These are phyloP conservation scores for Hordeum vulgare DNA, from an alignment of 176 grass and related monocot genomes.

Conservation along the genomic window DNA sequence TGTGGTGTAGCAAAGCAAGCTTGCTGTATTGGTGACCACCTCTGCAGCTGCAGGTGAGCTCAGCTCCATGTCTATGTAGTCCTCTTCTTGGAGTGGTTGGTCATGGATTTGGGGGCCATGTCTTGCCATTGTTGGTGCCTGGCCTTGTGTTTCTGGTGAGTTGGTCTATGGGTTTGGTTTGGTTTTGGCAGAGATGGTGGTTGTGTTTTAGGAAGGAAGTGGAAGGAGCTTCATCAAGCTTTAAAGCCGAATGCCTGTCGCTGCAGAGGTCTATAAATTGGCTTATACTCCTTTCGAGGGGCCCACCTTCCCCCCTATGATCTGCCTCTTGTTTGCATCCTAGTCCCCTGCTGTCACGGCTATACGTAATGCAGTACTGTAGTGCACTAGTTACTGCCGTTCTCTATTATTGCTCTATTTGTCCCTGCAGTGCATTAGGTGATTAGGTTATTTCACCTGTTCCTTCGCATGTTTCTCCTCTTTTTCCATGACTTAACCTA, in stretches of 20 bases:
- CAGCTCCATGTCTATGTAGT: slow-evolving; percentile 96
- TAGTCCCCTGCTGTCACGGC: slow-evolving; percentile 39
- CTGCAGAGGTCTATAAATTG: slow-evolving; percentile 32
- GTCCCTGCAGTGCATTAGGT: slow-evolving; percentile 26
- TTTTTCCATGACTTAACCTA: slow-evolving; percentile 19
- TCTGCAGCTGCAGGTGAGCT: slow-evolving; percentile 28
- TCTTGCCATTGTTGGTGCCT: slow-evolving; percentile 61
- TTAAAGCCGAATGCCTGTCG: slow-evolving; percentile 58
- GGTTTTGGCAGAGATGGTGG: slow-evolving; percentile 39
- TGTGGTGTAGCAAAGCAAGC: slow-evolving; percentile 55
- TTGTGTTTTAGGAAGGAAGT: slow-evolving; percentile 47
- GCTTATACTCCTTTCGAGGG: slow-evolving; percentile 32
- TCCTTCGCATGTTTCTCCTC: slow-evolving; percentile 42
- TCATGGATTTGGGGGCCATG: slow-evolving; percentile 41
- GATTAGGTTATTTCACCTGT: slow-evolving; percentile 39
- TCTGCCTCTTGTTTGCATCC: slow-evolving; percentile 49
- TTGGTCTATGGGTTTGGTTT: slow-evolving; percentile 43
- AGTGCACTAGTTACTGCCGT: slow-evolving; percentile 21
- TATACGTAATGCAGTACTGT: slow-evolving; percentile 15
- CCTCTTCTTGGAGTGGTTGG: slow-evolving; percentile 66
- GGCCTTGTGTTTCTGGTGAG: slow-evolving; percentile 46
- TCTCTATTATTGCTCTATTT: slow-evolving; percentile 48
- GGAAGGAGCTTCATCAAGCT: slow-evolving; percentile 43
- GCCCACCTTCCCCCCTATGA: slow-evolving; percentile 33
- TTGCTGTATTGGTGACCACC: slow-evolving; percentile 24